These are phyloP conservation scores for Aspergillus jensenii DNA, from an alignment of 2,329 filamentous ascomycete species.

Conservation along the genomic window DNA sequence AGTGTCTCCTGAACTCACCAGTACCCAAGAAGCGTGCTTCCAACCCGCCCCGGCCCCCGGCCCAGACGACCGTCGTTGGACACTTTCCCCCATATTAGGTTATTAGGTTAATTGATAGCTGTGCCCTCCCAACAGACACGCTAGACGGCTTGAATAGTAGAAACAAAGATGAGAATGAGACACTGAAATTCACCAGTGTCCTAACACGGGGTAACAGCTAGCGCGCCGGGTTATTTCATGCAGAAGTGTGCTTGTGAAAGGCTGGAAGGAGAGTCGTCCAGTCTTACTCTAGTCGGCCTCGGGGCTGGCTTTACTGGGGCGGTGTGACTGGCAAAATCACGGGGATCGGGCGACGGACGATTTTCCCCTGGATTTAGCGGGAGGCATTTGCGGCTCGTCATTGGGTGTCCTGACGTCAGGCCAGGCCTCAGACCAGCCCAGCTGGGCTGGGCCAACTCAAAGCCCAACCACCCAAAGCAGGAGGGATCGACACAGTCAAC, in stretches of 20 bases:
- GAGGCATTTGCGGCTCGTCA: neutral
- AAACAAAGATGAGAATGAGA: neutral
- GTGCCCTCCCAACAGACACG: conserved; percentile 12
- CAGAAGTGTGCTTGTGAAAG: conserved; percentile 9
- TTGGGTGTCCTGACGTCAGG: conserved; percentile 4
- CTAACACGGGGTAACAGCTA: neutral
- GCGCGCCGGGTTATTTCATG: conserved; percentile 14
- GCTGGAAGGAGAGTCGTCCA: neutral
- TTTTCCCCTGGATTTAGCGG: conserved; percentile 4
- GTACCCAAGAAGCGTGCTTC: conserved; percentile 37
- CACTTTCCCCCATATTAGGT: conserved; percentile 33
- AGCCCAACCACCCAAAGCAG: neutral
- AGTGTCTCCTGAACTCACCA: conserved; percentile 33
- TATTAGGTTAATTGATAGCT: conserved; percentile 7
- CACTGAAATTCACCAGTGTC: neutral
- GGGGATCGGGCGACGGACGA: neutral
- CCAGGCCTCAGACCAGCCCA: neutral
- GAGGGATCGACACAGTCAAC: neutral
- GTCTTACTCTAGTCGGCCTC: neutral
- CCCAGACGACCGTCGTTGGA: conserved; percentile 33
- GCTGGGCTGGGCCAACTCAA: neutral
- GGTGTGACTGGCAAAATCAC: conserved; percentile 1
- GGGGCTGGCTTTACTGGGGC: neutral
- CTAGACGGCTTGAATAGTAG: neutral
- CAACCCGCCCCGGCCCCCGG: conserved; percentile 31